Evolutionary conservation across 2,329 filamentous ascomycete species (phyloP).

Genomic region (Niveomyces coronatus): DNA sequence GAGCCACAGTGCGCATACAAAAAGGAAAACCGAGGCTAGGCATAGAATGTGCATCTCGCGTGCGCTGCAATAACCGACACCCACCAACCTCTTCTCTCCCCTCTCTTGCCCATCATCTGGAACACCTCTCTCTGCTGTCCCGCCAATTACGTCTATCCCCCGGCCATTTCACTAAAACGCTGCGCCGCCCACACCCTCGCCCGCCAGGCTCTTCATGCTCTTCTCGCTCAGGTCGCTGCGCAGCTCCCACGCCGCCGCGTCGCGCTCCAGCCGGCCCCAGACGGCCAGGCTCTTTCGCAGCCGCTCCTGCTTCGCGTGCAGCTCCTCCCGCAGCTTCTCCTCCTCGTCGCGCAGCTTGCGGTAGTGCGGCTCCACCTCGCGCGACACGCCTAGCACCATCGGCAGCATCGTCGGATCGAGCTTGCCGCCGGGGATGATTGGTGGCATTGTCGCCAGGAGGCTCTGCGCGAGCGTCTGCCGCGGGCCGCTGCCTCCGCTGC

Average conservation of each 20-base stretch:
- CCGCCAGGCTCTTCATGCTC: slow-evolving; percentile 45
- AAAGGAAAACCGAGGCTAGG: too few species aligned
- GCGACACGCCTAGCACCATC: slow-evolving; percentile 35
- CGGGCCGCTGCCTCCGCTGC: slow-evolving; percentile 15
- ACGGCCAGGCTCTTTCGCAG: slow-evolving; percentile 40
- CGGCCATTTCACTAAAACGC: slow-evolving; percentile 40
- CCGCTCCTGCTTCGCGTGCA: slow-evolving; percentile 42
- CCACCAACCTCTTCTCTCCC: too few species aligned
- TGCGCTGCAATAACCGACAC: too few species aligned
- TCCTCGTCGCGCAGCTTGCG: slow-evolving; percentile 47
- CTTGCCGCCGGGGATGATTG: slow-evolving; percentile 44
- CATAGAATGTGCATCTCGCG: too few species aligned
- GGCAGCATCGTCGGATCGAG: slow-evolving; percentile 37
- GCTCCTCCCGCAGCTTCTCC: slow-evolving; percentile 44
- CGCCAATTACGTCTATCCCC: too few species aligned
- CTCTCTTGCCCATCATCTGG: too few species aligned
- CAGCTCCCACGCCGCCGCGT: slow-evolving; percentile 43
- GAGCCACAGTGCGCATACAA: too few species aligned
- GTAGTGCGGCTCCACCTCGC: slow-evolving; percentile 44
- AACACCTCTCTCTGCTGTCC: too few species aligned
- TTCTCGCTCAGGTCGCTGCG: slow-evolving; percentile 46
- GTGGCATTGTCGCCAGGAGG: slow-evolving; percentile 40
- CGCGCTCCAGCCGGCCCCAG: slow-evolving; percentile 46
- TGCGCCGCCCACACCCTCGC: slow-evolving; percentile 44
- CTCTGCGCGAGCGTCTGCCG: slow-evolving; percentile 41